Evolutionary conservation across 2,329 filamentous ascomycete genomes (phyloP).

Genomic region (Dactylellina leptospora): DNA sequence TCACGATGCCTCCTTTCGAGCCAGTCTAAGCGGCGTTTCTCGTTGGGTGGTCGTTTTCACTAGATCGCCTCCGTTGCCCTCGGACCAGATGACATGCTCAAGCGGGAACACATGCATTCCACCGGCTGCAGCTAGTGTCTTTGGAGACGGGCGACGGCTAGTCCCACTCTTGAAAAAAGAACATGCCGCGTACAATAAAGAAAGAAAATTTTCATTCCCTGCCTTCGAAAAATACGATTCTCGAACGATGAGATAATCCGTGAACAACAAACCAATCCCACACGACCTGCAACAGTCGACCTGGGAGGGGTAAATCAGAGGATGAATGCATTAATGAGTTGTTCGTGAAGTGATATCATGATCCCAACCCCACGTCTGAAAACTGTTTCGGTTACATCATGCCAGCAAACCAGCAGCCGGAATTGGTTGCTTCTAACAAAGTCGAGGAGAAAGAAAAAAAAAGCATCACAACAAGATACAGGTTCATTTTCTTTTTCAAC

Average conservation of each 20-base stretch:
- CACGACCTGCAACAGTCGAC: neutral
- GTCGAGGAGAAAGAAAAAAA: neutral
- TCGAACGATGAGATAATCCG: conserved; percentile 6
- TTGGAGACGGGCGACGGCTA: conserved; percentile 41
- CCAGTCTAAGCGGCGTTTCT: conserved; percentile 25
- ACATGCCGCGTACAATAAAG: no score
- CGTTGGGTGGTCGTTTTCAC: neutral
- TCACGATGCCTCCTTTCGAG: conserved; percentile 29
- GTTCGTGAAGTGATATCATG: conserved; percentile 47
- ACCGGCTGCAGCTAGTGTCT: conserved; percentile 51
- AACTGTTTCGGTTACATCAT: conserved; percentile 49
- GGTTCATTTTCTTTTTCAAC: neutral
- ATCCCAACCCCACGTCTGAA: conserved; percentile 20
- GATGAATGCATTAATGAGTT: conserved; percentile 35
- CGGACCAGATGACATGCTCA: conserved; percentile 49
- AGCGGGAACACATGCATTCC: conserved; percentile 54
- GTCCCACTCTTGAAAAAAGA: conserved; percentile 15
- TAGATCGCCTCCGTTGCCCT: conserved; percentile 28
- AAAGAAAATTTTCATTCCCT: neutral
- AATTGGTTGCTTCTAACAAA: conserved; percentile 18
- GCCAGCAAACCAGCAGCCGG: conserved; percentile 29
- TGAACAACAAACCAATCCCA: conserved; percentile 11
- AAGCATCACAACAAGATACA: neutral
- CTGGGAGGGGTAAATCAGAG: no score
- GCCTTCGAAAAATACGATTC: neutral